Percentiles rank a stretch among this genome's conserved stretches.
These are phyloP conservation scores for Stenocarpella maydis DNA, from an alignment of 2,329 filamentous ascomycete genomes.

Conservation along the genomic window DNA sequence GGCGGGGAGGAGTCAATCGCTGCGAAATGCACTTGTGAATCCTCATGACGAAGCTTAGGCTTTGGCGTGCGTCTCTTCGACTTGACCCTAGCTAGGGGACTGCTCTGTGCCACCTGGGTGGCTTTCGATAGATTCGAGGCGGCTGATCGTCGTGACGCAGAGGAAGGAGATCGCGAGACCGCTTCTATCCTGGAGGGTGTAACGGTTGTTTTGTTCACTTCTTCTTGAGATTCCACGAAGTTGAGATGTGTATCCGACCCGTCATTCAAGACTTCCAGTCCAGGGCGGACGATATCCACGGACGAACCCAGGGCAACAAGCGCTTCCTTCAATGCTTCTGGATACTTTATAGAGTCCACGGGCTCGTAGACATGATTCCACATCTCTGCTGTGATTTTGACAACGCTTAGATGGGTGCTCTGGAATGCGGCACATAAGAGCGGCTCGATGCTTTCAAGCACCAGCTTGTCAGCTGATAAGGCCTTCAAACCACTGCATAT, in stretches of 20 bases:
- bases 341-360: conserved; percentile 68
- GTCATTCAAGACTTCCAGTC: conserved; percentile 49
- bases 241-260: conserved; percentile 50
- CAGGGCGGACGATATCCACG: conserved; percentile 56
- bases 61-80: conserved; percentile 48
- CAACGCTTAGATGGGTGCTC: conserved; percentile 65
- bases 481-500: conserved; percentile 51
- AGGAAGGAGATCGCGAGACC: conserved; percentile 39
- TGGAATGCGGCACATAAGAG: conserved; percentile 64
- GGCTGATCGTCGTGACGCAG: conserved; percentile 38
- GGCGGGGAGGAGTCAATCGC: conserved; percentile 69
- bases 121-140: conserved; percentile 47
- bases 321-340: conserved; percentile 67
- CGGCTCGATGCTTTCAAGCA: conserved; percentile 62
- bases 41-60: conserved; percentile 73
- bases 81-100: conserved; percentile 41
- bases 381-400: conserved; percentile 55
- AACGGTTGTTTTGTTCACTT: conserved; percentile 45
- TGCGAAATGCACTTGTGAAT: conserved; percentile 84
- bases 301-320: conserved; percentile 68
- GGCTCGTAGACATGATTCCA: conserved; percentile 79
- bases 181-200: conserved; percentile 41
- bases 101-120: conserved; percentile 42
- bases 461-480: conserved; percentile 49
- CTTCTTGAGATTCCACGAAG: conserved; percentile 61